phyloP scores from a whole-genome alignment of 1,284 basidiomycete genomes.

The Puccinia horiana region DNA sequence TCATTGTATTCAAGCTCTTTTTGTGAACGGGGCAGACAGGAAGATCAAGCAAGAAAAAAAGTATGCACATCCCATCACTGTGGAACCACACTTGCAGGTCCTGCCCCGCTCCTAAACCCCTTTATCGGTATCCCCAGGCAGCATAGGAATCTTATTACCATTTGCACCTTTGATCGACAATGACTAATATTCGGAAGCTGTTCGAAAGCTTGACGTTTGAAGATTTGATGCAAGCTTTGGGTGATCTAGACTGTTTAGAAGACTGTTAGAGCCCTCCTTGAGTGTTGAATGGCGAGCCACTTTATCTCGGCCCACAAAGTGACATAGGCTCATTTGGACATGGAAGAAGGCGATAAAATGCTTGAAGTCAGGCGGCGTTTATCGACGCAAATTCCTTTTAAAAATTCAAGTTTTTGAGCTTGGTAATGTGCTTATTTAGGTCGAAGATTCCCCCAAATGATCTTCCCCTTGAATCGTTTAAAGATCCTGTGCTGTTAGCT shows the following conservation, averaged over 20 bases:
- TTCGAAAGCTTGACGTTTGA: neutral
- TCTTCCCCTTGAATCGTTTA: neutral
- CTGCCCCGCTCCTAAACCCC: neutral
- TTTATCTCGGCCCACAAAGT: neutral
- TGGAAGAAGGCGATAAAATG: neutral
- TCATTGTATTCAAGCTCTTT: neutral
- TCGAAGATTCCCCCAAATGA: neutral
- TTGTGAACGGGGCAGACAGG: neutral
- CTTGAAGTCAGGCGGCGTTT: neutral
- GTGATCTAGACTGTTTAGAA: neutral
- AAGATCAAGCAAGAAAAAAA: neutral
- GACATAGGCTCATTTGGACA: neutral
- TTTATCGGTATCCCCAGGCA: neutral
- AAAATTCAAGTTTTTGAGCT: neutral
- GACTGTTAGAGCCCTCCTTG: neutral
- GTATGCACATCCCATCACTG: neutral
- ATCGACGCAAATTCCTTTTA: neutral
- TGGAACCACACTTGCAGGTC: neutral
- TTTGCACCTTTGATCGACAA: constrained; percentile 16
- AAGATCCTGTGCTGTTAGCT: too few relatives aligned
- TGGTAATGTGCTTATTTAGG: neutral
- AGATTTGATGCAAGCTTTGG: neutral
- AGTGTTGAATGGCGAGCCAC: neutral
- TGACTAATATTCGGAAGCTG: neutral
- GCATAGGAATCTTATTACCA: neutral